Percentiles rank a stretch among this genome's conserved stretches.
phyloP scores from a whole-genome alignment of 1,139 yeast species.

The Ogataea hybrid region DNA sequence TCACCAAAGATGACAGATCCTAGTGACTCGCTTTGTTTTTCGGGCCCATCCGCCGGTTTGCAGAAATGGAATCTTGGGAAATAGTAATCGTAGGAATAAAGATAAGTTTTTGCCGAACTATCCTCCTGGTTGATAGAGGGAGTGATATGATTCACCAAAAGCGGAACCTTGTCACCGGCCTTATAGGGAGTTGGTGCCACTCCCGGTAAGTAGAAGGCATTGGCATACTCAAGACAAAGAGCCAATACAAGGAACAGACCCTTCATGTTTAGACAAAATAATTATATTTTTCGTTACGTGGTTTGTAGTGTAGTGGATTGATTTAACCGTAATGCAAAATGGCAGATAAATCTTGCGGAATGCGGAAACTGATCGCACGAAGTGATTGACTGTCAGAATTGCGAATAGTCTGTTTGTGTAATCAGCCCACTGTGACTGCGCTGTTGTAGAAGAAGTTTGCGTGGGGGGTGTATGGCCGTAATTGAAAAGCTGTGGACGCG shows the following conservation, averaged over 20 bases:
- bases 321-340: background rate
- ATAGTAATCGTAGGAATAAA: conserved; percentile 83
- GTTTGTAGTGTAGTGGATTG: background rate
- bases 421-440: too few species aligned
- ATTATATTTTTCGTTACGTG: conserved; percentile 5
- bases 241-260: conserved; percentile 7
- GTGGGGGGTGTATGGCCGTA: too few species aligned
- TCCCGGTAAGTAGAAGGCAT: conserved; percentile 87
- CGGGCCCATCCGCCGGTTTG: conserved; percentile 63
- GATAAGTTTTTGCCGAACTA: conserved; percentile 47
- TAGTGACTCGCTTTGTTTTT: conserved; percentile 81
- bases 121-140: conserved; percentile 61
- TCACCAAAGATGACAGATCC: conserved; percentile 96
- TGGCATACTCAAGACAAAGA: conserved; percentile 22
- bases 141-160: conserved; percentile 85
- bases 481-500: too few species aligned
- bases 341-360: background rate
- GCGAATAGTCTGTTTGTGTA: too few species aligned
- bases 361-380: conserved; percentile 1
- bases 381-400: too few species aligned
- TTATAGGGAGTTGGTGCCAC: conserved; percentile 90
- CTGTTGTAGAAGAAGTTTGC: too few species aligned
- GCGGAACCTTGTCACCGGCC: conserved; percentile 67
- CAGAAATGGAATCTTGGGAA: conserved; percentile 84
- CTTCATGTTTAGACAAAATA: conserved; percentile 7